Percentiles rank a stretch among this genome's conserved stretches.
phyloP scores from a whole-genome alignment of 2,329 filamentous ascomycete genomes.

The Ceratocystis variospora region DNA sequence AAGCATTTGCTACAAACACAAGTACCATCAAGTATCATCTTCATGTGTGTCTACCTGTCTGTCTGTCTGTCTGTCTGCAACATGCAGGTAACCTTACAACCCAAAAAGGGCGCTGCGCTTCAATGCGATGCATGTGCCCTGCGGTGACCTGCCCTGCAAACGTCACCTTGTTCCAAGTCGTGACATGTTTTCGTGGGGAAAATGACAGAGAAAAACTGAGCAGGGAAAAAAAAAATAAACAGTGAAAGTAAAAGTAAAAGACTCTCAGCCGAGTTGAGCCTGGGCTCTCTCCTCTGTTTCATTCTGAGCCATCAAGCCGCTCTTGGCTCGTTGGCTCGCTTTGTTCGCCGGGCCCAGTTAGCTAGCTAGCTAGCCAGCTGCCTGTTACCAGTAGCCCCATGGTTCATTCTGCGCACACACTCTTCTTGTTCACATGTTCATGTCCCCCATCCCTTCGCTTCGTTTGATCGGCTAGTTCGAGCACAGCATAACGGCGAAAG shows the following conservation, averaged over 20 bases:
- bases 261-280: background rate
- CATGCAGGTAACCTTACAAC: background rate
- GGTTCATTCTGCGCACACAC: background rate
- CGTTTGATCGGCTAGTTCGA: background rate
- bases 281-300: slow-evolving; percentile 1
- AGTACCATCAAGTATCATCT: background rate
- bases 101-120: background rate
- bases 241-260: background rate
- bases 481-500: background rate
- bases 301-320: background rate
- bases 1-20: background rate
- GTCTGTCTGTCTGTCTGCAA: background rate
- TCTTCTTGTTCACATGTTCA: background rate
- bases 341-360: background rate
- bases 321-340: background rate
- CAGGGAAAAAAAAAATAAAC: background rate
- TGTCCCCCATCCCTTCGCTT: background rate
- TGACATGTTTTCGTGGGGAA: slow-evolving; percentile 1
- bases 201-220: background rate
- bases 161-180: background rate
- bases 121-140: background rate
- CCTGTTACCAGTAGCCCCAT: background rate
- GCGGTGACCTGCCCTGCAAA: background rate
- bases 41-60: no score
- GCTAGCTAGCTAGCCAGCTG: no score